Evolutionary conservation across 202 grass and related monocot species (phyloP), one percentile per base, ranked within the genome.

Genomic region (Bolboschoenoplectus hybrid): DNA sequence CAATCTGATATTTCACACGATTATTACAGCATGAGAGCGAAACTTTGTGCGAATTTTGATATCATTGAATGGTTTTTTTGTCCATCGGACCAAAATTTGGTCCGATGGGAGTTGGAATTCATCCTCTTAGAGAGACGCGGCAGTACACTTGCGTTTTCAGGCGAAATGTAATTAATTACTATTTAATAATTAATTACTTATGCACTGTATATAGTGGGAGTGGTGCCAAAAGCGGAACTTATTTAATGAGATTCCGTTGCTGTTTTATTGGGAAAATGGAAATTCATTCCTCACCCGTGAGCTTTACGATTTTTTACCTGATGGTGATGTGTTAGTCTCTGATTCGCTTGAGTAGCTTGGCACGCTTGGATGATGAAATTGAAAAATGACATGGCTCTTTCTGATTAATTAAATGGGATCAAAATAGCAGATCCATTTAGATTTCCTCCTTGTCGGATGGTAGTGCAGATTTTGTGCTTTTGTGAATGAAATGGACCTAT

Each of bases 201-300:
- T 26, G 26, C 26, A 1, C 2, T 58, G 17, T 61, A 61, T 19
- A 61, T n/a, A 61, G 16, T 16, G 56, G 53, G 9, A 0, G 7
- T 80, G n/a, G 38, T 44, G 53, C 38, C 79, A 47, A 65, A 65
- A 82, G 16, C 13, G 58, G 17, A 44, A 65, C 17, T 63, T 67
- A 83, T 40, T 83, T n/a, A 84, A 84, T 84, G 46, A 38, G 63
- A 44, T 83, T 69, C 32, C 11, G 4, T 55, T n/a, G 81, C 45
- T 67, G 81, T 51, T 83, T 83, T 67, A 67, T 69, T 83, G 81
- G 78, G 8, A 81, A 63, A 35, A 67, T 46, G 53, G 16, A 64
- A 58, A 81, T 19, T 2, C 1, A 0, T 81, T 63, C 3, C 2
- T 3, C 9, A 0, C 41, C 3, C 20, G 0, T 16, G 14, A 53